Percentiles rank a stretch among this genome's conserved stretches.
Conservation (phyloP, 805 yeast genomes). For the Maudiozyma serrabonitensis region DNA sequence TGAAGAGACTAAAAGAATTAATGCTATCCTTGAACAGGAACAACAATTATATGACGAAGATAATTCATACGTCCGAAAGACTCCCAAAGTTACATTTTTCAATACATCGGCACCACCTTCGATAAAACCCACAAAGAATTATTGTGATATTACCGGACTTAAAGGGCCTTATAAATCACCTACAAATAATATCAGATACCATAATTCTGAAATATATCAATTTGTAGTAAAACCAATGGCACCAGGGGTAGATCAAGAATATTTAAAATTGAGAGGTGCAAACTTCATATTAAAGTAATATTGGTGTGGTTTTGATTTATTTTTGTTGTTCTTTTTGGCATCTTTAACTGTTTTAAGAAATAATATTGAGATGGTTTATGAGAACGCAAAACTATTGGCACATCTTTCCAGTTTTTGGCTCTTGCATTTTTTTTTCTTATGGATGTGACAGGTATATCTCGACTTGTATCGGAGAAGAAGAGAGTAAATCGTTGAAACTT, state of each 20-base stretch:
- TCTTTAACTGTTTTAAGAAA: background rate
- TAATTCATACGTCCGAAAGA: background rate
- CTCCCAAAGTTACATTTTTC: constrained; percentile 54
- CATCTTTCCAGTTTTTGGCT: too few relatives aligned
- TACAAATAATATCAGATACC: constrained; percentile 62
- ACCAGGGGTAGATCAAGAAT: constrained; percentile 90
- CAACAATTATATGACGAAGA: constrained; percentile 3
- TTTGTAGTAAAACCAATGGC: constrained; percentile 65
- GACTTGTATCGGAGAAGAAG: too few relatives aligned
- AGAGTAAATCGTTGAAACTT: too few relatives aligned
- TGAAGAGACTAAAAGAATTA: constrained; percentile 69
- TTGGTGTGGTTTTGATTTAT: too few relatives aligned
- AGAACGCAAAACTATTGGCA: too few relatives aligned
- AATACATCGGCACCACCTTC: constrained; percentile 82
- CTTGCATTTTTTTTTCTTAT: too few relatives aligned
- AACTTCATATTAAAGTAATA: constrained; percentile 62
- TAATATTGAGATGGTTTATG: too few relatives aligned
- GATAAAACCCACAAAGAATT: constrained; percentile 65
- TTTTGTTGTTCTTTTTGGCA: too few relatives aligned
- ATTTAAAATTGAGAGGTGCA: constrained; percentile 77
- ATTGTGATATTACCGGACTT: constrained; percentile 91
- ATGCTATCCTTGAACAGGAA: constrained; percentile 12
- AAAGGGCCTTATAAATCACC: constrained; percentile 70
- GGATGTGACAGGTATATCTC: too few relatives aligned
- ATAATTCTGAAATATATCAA: constrained; percentile 75